Evolutionary conservation across 176 grass and related monocot species (phyloP).

Genomic region (maize (Zea mays)): Zm-B73-REFERENCE-NAM-5.0 NC_050099.1:204249001-204249500

Average conservation of each 20-base stretch:
- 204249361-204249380: constrained; percentile 27
- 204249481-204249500: background rate
- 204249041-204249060: constrained; percentile 78
- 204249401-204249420: constrained; percentile 13
- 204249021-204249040: constrained; percentile 65
- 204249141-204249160: constrained; percentile 63
- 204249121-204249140: constrained; percentile 94
- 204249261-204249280: constrained; percentile 26
- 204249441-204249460: background rate
- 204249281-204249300: constrained; percentile 25
- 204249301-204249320: constrained; percentile 33
- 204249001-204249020: constrained; percentile 87
- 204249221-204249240: constrained; percentile 30
- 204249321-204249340: constrained; percentile 40
- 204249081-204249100: constrained; percentile 77
- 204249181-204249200: constrained; percentile 40
- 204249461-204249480: background rate
- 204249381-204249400: constrained; percentile 20
- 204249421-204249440: background rate
- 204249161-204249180: constrained; percentile 34
- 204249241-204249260: constrained; percentile 36
- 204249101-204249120: constrained; percentile 74
- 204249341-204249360: constrained; percentile 33
- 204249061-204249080: constrained; percentile 70
- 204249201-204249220: constrained; percentile 31